Base-by-base conservation (phyloP, 192 early-diverging fungal genomes). In the Gaertneriomyces sp. region DNA sequence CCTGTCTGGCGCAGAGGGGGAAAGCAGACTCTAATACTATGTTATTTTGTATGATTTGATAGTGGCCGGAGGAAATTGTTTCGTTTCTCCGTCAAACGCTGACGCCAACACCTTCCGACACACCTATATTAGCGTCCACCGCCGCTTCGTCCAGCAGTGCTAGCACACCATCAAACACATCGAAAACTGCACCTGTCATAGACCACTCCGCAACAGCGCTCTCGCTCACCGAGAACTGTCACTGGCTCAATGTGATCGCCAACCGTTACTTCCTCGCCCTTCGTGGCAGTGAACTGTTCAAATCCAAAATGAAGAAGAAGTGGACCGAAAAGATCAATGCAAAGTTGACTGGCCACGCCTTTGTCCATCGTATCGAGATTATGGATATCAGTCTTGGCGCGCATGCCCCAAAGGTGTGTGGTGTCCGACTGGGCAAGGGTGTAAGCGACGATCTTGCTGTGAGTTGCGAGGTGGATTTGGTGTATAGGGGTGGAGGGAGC, bases 391-490 rank as follows among this genome's bases (percentile, higher is more conserved):
- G 42, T 4, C 61, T 81, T n/a, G 82, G 82, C 4, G 79, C 81
- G 12, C 49, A 78, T 60, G 70, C 75, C 6, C 82, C 82, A 4
- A 63, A 52, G 9, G 53, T 84, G 41, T 57, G 59, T 60, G 75
- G 74, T 8, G 69, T 81, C 4, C 19, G 79, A 56, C 49, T 81
- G 25, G 20, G 78, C 19, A 81, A 84, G 53, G 79, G 72, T 11
- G 17, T 84, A 19, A 74, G 77, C 39, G 76, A 81, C 7, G 82
- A 84, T 68, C 52, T 82, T 11, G 77, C 82, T 38, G 82, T 84
- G 40, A 74, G 76, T 46, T 43, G 64, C 49, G 82, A 84, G 64
- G 39, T 70, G 14, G 79, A 84, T 51, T 0, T 84, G n/a, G 67
- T 65, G 0, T 84, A 84, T 62, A 46, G 60, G 0, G 83, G 83